phyloP scores from a whole-genome alignment of 1,284 basidiomycete species.

The Cutaneotrichosporon arboriforme region DNA sequence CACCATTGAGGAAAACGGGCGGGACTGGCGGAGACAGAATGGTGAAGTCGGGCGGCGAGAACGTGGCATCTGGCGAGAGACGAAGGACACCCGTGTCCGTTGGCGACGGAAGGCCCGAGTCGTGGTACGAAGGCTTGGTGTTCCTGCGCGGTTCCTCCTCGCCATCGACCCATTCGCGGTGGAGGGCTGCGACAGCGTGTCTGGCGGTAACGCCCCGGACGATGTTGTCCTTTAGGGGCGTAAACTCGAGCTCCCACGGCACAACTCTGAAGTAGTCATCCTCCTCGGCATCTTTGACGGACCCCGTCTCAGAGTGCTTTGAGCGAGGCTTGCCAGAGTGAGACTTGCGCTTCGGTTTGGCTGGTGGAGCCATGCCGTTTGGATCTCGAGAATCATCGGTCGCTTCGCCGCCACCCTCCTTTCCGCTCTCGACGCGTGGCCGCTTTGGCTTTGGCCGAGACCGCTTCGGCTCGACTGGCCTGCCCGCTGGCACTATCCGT shows the following conservation, averaged over 20 bases:
- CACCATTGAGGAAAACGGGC: constrained; percentile 37
- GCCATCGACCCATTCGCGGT: constrained; percentile 39
- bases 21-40: constrained; percentile 46
- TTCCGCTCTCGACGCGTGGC: constrained; percentile 4
- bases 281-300: constrained; percentile 19
- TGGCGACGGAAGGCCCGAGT: constrained; percentile 42
- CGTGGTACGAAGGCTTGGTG: constrained; percentile 20
- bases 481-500: constrained; percentile 1
- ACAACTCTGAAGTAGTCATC: constrained; percentile 38
- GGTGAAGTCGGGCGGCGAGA: constrained; percentile 49
- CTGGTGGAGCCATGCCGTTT: constrained; percentile 11
- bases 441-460: constrained; percentile 18
- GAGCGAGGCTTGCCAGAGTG: constrained; percentile 13
- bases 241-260: constrained; percentile 46
- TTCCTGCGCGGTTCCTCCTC: constrained; percentile 25
- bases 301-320: neutral
- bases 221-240: constrained; percentile 40
- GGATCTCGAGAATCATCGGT: constrained; percentile 10
- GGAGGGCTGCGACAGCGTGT: constrained; percentile 30
- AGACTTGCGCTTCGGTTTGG: constrained; percentile 12
- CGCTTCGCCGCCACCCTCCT: constrained; percentile 2
- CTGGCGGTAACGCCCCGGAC: constrained; percentile 30
- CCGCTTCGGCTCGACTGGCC: constrained; percentile 9
- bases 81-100: constrained; percentile 37
- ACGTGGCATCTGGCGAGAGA: constrained; percentile 31